Evolutionary conservation across 805 yeast species (phyloP).

Genomic region (Saturnispora galanensis): DNA sequence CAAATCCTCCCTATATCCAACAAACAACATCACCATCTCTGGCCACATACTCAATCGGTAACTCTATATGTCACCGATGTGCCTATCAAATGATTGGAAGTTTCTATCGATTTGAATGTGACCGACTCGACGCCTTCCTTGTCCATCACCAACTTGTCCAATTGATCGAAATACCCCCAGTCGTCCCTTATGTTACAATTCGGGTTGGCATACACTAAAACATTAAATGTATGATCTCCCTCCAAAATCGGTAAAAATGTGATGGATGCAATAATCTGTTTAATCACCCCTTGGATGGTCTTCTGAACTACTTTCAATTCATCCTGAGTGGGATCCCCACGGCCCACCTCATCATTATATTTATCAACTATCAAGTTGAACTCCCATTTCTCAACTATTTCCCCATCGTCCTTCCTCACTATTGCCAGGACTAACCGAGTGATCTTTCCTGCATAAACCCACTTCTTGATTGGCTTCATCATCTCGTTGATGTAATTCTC

Average conservation of each 20-base stretch:
- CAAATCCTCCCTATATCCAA: too few species aligned
- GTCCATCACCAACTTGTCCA: constrained; percentile 42
- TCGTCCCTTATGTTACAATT: constrained; percentile 59
- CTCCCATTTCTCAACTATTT: constrained; percentile 79
- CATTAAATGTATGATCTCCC: constrained; percentile 64
- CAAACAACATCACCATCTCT: too few species aligned
- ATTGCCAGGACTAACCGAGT: constrained; percentile 63
- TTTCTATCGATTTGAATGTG: constrained; percentile 55
- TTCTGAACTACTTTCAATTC: constrained; percentile 42
- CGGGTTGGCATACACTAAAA: constrained; percentile 72
- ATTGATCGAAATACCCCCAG: constrained; percentile 55
- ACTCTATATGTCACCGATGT: constrained; percentile 56
- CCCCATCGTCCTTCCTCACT: constrained; percentile 56
- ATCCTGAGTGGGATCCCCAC: constrained; percentile 8
- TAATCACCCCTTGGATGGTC: constrained; percentile 76
- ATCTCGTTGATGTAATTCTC: constrained; percentile 56
- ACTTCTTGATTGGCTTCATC: constrained; percentile 56
- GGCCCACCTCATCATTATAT: constrained; percentile 3
- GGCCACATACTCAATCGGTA: background rate
- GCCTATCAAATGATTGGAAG: constrained; percentile 60
- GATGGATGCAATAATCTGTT: constrained; percentile 83
- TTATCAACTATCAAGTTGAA: constrained; percentile 28
- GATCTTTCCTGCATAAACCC: constrained; percentile 66
- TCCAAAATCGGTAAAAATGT: constrained; percentile 73
- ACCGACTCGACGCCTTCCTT: constrained; percentile 55